Percentiles rank a stretch among this genome's conserved stretches.
These are phyloP conservation scores for Purpureocillium lavendulum DNA, from an alignment of 2,329 filamentous ascomycete species.

Conservation along the genomic window DNA sequence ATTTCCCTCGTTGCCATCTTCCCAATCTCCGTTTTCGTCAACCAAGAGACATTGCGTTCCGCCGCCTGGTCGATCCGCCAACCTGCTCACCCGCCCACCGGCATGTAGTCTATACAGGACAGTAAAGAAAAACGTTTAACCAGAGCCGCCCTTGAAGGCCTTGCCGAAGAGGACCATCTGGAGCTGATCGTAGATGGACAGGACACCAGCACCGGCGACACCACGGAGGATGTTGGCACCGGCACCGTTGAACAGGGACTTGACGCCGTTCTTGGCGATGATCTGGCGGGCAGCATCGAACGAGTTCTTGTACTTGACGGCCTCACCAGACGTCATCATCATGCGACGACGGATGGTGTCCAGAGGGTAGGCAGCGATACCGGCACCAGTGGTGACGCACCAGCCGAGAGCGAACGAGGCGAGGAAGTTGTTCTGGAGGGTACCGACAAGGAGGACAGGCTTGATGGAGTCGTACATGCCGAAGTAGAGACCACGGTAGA, in stretches of 20 bases:
- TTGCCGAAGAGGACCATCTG: constrained; percentile 99
- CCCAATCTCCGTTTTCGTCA: constrained; percentile 36
- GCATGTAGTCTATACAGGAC: constrained; percentile 32
- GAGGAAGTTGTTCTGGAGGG: constrained; percentile 96
- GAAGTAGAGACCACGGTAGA: constrained; percentile 99
- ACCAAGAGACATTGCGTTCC: constrained; percentile 28
- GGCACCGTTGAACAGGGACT: constrained; percentile 99
- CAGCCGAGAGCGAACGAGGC: constrained; percentile 98
- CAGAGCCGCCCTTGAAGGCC: constrained; percentile 75
- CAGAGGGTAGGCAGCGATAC: constrained; percentile 99
- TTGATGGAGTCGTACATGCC: constrained; percentile 99
- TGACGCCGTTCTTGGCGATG: constrained; percentile 92
- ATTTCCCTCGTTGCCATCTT: constrained; percentile 37
- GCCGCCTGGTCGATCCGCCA: constrained; percentile 22
- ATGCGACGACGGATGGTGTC: constrained; percentile 99
- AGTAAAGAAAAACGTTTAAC: constrained; percentile 32
- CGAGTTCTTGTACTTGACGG: constrained; percentile 99
- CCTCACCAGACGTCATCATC: constrained; percentile 98
- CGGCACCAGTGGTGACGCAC: constrained; percentile 98
- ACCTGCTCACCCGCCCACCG: constrained; percentile 16
- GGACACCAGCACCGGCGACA: constrained; percentile 99
- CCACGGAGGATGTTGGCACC: constrained; percentile 99
- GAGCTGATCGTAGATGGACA: constrained; percentile 99
- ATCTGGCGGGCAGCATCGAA: constrained; percentile 95
- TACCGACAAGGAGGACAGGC: constrained; percentile 88